phyloP scores from a whole-genome alignment of 352 stramenopile genomes.

The Phytophthora pluvialis region DNA sequence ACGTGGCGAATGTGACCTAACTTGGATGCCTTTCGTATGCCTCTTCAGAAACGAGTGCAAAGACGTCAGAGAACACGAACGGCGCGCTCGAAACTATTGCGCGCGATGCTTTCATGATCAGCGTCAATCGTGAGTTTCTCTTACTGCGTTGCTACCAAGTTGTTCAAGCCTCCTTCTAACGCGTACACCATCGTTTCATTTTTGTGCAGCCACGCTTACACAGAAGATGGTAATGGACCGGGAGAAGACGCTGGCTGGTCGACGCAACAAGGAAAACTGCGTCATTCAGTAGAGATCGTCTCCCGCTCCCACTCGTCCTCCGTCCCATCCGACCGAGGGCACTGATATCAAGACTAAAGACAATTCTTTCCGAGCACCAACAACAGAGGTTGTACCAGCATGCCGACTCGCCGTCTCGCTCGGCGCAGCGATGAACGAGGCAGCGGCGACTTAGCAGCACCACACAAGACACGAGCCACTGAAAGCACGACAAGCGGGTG shows the following conservation, averaged over 20 bases:
- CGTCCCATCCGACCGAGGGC: background rate
- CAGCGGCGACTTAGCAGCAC: conserved; percentile 33
- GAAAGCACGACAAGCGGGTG: conserved; percentile 7
- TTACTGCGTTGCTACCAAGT: background rate
- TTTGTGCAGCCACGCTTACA: conserved; percentile 64
- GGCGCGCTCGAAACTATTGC: conserved; percentile 87
- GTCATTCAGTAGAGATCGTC: conserved; percentile 61
- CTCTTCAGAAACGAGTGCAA: conserved; percentile 84
- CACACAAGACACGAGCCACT: conserved; percentile 25
- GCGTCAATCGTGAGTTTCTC: conserved; percentile 76
- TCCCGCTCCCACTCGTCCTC: background rate
- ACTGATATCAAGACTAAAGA: conserved; percentile 36
- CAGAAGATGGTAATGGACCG: conserved; percentile 84
- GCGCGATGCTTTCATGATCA: conserved; percentile 86
- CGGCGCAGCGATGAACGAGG: conserved; percentile 20
- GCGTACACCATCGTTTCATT: background rate
- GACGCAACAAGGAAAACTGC: conserved; percentile 85
- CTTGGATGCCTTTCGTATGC: conserved; percentile 2
- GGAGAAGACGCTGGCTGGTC: conserved; percentile 72
- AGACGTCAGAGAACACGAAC: conserved; percentile 90
- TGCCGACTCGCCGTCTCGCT: conserved; percentile 37
- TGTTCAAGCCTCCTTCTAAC: conserved; percentile 12
- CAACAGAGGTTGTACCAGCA: conserved; percentile 54
- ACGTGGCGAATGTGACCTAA: conserved; percentile 16
- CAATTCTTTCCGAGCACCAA: conserved; percentile 46